A percentile compares a stretch with the other conserved stretches of the same genome.
Evolutionary conservation across 1,284 basidiomycete species (phyloP).

Genomic region (Cutaneotrichosporon arboriforme): DNA sequence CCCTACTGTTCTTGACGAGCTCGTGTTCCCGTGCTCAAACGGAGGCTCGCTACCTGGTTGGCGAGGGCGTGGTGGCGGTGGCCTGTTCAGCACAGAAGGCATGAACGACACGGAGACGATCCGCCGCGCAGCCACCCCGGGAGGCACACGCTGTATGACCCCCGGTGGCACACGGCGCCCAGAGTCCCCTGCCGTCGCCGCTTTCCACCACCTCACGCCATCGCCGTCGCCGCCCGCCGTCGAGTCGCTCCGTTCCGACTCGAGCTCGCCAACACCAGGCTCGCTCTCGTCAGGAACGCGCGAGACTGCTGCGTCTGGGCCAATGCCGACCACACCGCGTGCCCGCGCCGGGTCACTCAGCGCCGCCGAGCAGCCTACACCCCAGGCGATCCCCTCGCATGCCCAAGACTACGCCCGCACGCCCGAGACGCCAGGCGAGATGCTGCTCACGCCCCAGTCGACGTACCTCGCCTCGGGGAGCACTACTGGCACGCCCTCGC

Average conservation of each 20-base stretch:
- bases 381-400: no score
- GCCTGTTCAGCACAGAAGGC: conserved; percentile 12
- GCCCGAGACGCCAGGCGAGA: neutral
- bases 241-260: no score
- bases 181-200: no score
- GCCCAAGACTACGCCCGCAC: neutral
- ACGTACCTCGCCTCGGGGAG: neutral
- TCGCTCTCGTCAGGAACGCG: no score
- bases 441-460: conserved; percentile 6
- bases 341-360: no score
- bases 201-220: no score
- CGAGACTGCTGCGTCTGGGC: no score
- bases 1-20: conserved; percentile 4
- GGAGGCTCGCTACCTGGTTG: conserved; percentile 9
- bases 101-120: conserved; percentile 4
- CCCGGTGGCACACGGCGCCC: no score
- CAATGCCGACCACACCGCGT: neutral
- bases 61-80: conserved; percentile 17
- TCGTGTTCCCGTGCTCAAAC: conserved; percentile 12
- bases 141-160: no score
- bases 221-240: no score
- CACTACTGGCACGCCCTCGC: conserved; percentile 1
- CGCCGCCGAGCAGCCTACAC: no score
- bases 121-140: neutral
- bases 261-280: no score